Conservation (phyloP, 352 stramenopile species). For the Globisporangium recalcitrans region DNA sequence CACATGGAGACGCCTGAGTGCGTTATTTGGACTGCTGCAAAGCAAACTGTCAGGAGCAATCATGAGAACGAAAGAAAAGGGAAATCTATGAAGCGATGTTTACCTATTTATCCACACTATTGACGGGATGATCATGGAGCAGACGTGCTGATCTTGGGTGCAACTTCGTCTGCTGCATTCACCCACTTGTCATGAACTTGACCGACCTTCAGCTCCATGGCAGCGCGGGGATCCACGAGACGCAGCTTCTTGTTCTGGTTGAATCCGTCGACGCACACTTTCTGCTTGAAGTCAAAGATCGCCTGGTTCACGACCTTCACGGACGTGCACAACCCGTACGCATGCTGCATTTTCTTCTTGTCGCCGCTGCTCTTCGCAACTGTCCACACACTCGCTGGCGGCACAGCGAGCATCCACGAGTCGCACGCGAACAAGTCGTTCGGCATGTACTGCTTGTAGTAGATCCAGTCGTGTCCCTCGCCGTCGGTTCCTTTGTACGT, state of each 20-base stretch:
- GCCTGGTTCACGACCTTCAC: constrained; percentile 71
- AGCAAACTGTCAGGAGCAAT: not conserved
- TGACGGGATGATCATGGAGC: not conserved
- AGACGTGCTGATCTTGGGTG: constrained; percentile 1
- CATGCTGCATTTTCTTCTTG: constrained; percentile 43
- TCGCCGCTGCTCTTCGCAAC: constrained; percentile 45
- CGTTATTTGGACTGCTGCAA: too few species aligned
- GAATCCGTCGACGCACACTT: constrained; percentile 54
- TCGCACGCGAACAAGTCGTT: constrained; percentile 73
- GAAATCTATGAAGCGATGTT: constrained; percentile 1
- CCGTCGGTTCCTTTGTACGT: constrained; percentile 40
- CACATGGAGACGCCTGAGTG: too few species aligned
- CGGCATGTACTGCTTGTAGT: constrained; percentile 59
- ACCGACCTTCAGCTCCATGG: constrained; percentile 39
- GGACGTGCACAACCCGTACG: constrained; percentile 73
- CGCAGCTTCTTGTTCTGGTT: constrained; percentile 63
- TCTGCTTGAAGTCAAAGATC: constrained; percentile 55
- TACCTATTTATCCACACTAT: not conserved
- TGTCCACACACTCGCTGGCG: constrained; percentile 56
- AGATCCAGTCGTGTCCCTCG: constrained; percentile 51
- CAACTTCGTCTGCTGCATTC: constrained; percentile 25
- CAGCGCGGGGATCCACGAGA: constrained; percentile 39
- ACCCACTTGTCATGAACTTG: constrained; percentile 39
- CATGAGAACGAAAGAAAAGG: not conserved
- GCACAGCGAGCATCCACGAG: constrained; percentile 60